Base-by-base conservation (phyloP, 2,329 filamentous ascomycete species). In the Emericellopsis cladophorae region DNA sequence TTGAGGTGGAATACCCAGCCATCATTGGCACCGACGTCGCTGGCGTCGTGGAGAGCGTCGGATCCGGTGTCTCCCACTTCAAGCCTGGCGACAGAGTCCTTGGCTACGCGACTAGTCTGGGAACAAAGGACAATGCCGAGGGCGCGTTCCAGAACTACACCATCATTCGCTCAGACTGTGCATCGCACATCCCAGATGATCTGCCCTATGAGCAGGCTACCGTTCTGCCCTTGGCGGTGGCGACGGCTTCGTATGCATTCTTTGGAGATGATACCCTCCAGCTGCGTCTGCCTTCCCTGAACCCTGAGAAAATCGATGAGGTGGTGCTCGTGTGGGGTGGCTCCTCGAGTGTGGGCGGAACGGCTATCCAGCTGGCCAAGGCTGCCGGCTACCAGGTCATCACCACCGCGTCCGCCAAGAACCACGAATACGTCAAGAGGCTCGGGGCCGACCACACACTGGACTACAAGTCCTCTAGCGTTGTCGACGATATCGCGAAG, bases 61-160 rank as follows among this genome's bases (percentile, higher is more conserved):
- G 78, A 31, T 56, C 65, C 5, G 62, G 64, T 15, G 77, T 81
- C 10, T 39, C 42, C 7, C 18, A 33, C 2, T 49, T 55, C 29
- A 68, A 71, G 51, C 59, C 59, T 46, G 78, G 70, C 22, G 75
- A 80, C 52, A 68, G 70, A 37, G 75, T 81, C n/a, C 32, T 35
- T 9, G 32, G n/a, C 9, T 35, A 15, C 18, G 32, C 32, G 36
- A 50, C 48, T 11, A 56, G 55, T 16, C 39, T 54, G n/a, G 32
- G 32, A 9, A 4, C 9, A 10, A 15, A 15, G 18, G 32, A 12
- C 32, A 15, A 35, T 35, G 44, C 54, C 24, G 56, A 52, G 37
- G 46, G 49, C 4, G 34, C 36, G 4, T 44, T 45, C 41, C 53
- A 58, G 39, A 41, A 49, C 43, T 53, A 50, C 39, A 46, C 46